A percentile compares a stretch with the other conserved stretches of the same genome.
phyloP scores from a whole-genome alignment of 331 rosid genomes.

The Quercus lobata region DNA sequence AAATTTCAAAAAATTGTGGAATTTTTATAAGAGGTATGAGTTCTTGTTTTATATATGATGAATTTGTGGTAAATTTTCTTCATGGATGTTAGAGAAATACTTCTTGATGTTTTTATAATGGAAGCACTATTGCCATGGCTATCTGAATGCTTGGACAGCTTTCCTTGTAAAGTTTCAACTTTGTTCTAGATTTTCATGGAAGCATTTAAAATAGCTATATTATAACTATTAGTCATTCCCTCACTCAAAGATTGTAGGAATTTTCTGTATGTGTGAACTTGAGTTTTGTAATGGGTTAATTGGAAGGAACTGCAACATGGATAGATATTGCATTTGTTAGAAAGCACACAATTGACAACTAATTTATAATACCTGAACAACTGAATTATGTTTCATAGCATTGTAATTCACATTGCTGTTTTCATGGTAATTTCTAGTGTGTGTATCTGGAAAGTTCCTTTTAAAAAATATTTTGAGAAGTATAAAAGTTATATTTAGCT shows the following conservation, averaged over 20 bases:
- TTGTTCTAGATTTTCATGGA: not conserved
- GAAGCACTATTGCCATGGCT: too few species aligned
- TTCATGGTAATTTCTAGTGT: too few species aligned
- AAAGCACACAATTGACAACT: not conserved
- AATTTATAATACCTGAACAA: not conserved
- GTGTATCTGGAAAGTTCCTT: too few species aligned
- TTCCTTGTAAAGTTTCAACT: not conserved
- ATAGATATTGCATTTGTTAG: not conserved
- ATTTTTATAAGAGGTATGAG: not conserved
- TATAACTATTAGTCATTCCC: too few species aligned
- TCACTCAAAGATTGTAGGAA: not conserved
- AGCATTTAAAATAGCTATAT: not conserved
- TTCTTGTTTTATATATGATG: not conserved
- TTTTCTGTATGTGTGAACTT: not conserved
- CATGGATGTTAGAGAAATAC: not conserved
- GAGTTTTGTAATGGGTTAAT: not conserved
- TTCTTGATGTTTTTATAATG: not conserved
- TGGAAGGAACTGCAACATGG: not conserved
- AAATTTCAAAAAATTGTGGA: not conserved
- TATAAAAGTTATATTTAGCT: not conserved
- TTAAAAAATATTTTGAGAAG: too few species aligned
- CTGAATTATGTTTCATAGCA: too few species aligned
- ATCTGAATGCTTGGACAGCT: not conserved
- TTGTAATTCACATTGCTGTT: too few species aligned
- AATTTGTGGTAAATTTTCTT: not conserved